Base-by-base conservation (phyloP, 148 eudicot genomes). In the Fagopyrum tataricum region DNA sequence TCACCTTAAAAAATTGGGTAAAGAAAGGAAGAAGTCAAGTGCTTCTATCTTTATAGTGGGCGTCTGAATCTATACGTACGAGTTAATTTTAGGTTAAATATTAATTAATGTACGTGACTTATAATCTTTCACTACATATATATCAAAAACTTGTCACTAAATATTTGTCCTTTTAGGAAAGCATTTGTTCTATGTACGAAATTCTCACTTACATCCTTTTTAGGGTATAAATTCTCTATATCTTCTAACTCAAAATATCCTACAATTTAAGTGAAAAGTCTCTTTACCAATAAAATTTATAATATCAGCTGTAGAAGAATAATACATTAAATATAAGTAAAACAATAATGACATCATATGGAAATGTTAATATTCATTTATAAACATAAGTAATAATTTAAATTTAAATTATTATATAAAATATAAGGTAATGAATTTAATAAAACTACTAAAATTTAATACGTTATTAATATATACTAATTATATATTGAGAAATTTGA, bases 61-160 rank as follows among this genome's bases (percentile, higher is more conserved):
- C 31, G 31, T 26, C 31, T 26, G 31, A 26, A 26, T 26, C 31
- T 26, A 2, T 26, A 26, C 31, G 31, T 26, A 26, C 31, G 31
- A 0, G 31, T 14, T 59, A 24, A 59, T 59, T 59, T 21, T 7
- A 59, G 37, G 24, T 59, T 14, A 24, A 23, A 58, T 58, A 7
- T 21, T 20, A 18, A 7, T 6, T 20, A 18, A 21, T 21, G 11
- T 31, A 56, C 21, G 20, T 56, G 37, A n/a, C 26, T 7, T 49
- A 13, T 49, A 49, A 49, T 49, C 55, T 49, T 18, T 56, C 62
- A 56, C 7, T 31, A 31, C 37, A 31, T 31, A 31, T 31, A 31
- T 31, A 31, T 49, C 20, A 56, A 31, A 20, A 56, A 56, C 62
- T 56, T 56, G 62, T 56, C 62, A 56, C 62, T 56, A 7, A 56